These are phyloP conservation scores for Rhododendron mucronatum DNA, from an alignment of 148 eudicot genomes.

Conservation along the genomic window DNA sequence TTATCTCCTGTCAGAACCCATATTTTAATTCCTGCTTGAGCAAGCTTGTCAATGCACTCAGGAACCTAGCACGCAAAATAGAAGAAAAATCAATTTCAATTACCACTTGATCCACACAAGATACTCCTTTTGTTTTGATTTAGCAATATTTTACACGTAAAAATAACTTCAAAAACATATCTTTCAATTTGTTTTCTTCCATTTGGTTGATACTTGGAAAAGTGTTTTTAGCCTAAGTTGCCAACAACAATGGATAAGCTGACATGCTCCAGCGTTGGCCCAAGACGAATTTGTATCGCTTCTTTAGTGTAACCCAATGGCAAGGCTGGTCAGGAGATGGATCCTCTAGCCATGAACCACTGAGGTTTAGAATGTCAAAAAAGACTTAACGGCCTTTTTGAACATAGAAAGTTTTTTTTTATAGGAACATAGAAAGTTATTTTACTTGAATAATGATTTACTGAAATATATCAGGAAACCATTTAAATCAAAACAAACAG, in stretches of 20 bases:
- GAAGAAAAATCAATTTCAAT: background rate
- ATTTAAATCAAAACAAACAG: background rate
- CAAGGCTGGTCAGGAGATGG: background rate
- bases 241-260: background rate
- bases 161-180: background rate
- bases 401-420: background rate
- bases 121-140: background rate
- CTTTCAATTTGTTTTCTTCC: background rate
- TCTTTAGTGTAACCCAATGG: background rate
- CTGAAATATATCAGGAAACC: background rate
- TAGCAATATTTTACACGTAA: background rate
- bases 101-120: background rate
- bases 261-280: background rate
- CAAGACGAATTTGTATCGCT: background rate
- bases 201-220: background rate
- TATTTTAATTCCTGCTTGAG: constrained; percentile 97
- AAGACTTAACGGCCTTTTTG: background rate
- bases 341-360: background rate
- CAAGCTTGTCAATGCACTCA: constrained; percentile 95
- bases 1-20: constrained; percentile 99
- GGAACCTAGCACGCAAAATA: constrained; percentile 58
- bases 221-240: background rate
- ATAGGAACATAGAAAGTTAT: background rate
- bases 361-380: background rate
- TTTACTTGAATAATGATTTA: background rate